Evolutionary conservation across 129 eudicot species (phyloP).

Genomic region (Flaveria linearis): DNA sequence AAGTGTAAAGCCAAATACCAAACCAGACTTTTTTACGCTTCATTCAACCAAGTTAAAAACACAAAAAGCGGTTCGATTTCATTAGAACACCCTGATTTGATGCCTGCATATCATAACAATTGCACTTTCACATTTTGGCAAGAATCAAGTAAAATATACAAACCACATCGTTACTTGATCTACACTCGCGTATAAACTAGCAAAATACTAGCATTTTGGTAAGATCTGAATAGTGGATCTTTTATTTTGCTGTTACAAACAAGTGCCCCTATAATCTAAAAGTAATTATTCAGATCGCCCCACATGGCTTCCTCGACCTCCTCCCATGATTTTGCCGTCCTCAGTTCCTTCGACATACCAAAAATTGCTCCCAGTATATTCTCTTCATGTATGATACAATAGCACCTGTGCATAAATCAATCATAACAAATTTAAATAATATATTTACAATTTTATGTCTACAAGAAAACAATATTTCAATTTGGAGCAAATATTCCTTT

Average conservation of each 20-base stretch:
- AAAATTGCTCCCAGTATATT: slow-evolving; percentile 86
- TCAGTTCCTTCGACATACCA: slow-evolving; percentile 66
- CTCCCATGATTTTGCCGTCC: slow-evolving; percentile 74
- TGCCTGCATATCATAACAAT: too few relatives aligned
- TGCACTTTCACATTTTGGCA: not conserved
- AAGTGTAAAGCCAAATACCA: too few relatives aligned
- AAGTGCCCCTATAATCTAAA: slow-evolving; percentile 6
- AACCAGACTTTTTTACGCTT: too few relatives aligned
- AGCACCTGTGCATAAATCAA: slow-evolving; percentile 56
- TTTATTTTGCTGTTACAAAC: slow-evolving; percentile 19
- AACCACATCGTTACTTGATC: not conserved
- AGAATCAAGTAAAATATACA: too few relatives aligned
- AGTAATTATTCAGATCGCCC: slow-evolving; percentile 73
- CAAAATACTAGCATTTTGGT: not conserved
- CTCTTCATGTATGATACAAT: slow-evolving; percentile 87
- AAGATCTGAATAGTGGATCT: not conserved
- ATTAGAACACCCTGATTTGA: too few relatives aligned
- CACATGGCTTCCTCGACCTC: slow-evolving; percentile 89
- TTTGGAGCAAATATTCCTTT: not conserved
- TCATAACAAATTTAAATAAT: too few relatives aligned
- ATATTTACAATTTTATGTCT: not conserved
- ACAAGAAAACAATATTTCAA: not conserved
- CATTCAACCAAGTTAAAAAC: too few relatives aligned
- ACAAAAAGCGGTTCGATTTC: too few relatives aligned
- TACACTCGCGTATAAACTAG: not conserved